Evolutionary conservation across 306 rosid genomes (phyloP).

Genomic region (Cotoneaster glaucophyllus): DNA sequence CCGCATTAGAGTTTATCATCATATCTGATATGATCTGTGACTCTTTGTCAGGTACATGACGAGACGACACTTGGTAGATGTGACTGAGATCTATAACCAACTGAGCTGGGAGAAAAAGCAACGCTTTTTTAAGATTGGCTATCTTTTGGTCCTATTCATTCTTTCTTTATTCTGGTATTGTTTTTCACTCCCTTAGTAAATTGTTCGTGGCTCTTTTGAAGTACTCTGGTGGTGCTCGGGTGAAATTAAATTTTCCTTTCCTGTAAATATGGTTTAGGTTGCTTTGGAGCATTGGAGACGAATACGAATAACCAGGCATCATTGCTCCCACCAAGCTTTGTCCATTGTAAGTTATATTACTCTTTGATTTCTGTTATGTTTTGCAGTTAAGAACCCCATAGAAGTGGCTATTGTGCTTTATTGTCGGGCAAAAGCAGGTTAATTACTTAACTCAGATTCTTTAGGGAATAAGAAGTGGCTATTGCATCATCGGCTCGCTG

Average conservation of each 20-base stretch:
- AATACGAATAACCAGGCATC: slow-evolving; percentile 26
- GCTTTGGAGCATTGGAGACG: slow-evolving; percentile 48
- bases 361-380: background rate
- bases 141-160: slow-evolving; percentile 40
- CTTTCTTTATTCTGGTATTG: slow-evolving; percentile 57
- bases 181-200: background rate
- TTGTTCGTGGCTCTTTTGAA: slow-evolving; percentile 6
- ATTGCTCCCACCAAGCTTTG: slow-evolving; percentile 8
- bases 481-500: background rate
- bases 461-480: background rate
- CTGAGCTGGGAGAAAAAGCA: slow-evolving; percentile 66
- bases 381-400: background rate
- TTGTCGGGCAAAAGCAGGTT: background rate
- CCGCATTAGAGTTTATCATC: slow-evolving; percentile 1
- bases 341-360: slow-evolving; percentile 29
- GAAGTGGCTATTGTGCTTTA: background rate
- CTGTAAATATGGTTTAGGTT: slow-evolving; percentile 41
- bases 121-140: slow-evolving; percentile 47
- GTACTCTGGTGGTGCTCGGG: slow-evolving; percentile 5
- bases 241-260: slow-evolving; percentile 12
- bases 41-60: slow-evolving; percentile 49
- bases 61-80: slow-evolving; percentile 57
- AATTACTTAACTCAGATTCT: background rate
- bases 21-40: slow-evolving; percentile 14
- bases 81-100: slow-evolving; percentile 80